Conservation (phyloP, 768 basidiomycete genomes). For the Tulasnella sp. region DNA sequence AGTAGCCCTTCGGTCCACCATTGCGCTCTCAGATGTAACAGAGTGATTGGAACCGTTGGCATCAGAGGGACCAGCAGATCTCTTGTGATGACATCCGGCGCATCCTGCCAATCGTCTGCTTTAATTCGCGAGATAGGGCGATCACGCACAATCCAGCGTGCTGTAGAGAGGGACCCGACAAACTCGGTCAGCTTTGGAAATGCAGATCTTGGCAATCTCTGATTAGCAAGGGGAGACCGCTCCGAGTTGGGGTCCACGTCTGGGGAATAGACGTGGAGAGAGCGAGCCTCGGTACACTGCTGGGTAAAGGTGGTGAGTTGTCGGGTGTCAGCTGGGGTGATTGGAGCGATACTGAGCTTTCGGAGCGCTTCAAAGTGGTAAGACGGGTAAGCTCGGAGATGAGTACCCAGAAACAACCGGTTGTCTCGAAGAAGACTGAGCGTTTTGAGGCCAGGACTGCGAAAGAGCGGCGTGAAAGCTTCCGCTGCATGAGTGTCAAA, state of each 20-base stretch:
- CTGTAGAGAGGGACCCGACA: background rate
- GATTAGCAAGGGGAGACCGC: background rate
- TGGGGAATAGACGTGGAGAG: background rate
- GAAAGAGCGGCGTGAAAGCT: background rate
- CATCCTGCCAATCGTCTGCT: background rate
- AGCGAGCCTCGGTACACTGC: background rate
- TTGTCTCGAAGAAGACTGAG: background rate
- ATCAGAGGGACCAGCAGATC: background rate
- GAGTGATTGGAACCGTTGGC: background rate
- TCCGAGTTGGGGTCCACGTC: background rate
- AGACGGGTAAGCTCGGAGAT: background rate
- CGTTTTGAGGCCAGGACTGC: background rate
- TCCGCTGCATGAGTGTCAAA: background rate
- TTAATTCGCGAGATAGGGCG: background rate
- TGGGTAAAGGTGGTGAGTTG: background rate
- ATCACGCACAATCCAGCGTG: background rate
- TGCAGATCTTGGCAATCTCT: background rate
- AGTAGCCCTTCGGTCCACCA: conserved; percentile 6
- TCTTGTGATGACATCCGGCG: background rate
- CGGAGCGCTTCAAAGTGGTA: background rate
- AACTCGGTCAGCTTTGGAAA: background rate
- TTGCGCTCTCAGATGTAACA: background rate
- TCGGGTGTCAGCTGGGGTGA: background rate
- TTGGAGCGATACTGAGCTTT: background rate
- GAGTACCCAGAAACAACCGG: background rate